These are phyloP conservation scores for Colletotrichum higginsianum DNA, from an alignment of 2,329 filamentous ascomycete species.

Conservation along the genomic window DNA sequence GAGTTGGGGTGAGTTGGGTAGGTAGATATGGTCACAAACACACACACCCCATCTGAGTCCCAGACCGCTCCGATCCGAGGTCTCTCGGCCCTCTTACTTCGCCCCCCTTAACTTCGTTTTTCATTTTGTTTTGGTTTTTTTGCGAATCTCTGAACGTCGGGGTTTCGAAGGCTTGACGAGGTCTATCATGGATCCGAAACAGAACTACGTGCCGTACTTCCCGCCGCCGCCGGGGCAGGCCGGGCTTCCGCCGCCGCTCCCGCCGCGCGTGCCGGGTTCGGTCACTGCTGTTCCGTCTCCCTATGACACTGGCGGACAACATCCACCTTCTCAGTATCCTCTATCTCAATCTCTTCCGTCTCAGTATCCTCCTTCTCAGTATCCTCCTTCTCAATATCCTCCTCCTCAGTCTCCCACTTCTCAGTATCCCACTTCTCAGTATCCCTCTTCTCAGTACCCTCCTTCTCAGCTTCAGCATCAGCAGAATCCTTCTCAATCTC, in stretches of 20 bases:
- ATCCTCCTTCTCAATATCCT: too few species aligned
- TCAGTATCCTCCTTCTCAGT: too few species aligned
- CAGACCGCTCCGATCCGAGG: too few species aligned
- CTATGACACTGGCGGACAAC: background rate
- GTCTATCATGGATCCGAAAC: background rate
- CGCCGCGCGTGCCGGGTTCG: background rate
- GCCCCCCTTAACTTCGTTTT: too few species aligned
- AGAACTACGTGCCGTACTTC: slow-evolving; percentile 17
- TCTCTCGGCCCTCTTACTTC: too few species aligned
- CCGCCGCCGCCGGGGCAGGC: slow-evolving; percentile 27
- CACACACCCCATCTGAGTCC: background rate
- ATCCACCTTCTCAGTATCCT: background rate
- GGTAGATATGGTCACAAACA: background rate
- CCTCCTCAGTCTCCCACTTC: too few species aligned
- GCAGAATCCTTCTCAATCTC: too few species aligned
- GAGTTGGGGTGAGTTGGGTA: too few species aligned
- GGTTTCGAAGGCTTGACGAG: background rate
- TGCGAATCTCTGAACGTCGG: background rate
- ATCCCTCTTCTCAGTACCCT: too few species aligned
- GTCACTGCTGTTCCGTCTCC: background rate
- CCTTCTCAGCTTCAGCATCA: too few species aligned
- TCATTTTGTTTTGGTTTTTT: background rate
- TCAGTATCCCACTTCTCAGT: too few species aligned
- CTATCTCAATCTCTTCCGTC: background rate
- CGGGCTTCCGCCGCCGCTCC: slow-evolving; percentile 19